Evolutionary conservation across 139 green algal genomes (phyloP).

Genomic region (Closterium sp.): DNA sequence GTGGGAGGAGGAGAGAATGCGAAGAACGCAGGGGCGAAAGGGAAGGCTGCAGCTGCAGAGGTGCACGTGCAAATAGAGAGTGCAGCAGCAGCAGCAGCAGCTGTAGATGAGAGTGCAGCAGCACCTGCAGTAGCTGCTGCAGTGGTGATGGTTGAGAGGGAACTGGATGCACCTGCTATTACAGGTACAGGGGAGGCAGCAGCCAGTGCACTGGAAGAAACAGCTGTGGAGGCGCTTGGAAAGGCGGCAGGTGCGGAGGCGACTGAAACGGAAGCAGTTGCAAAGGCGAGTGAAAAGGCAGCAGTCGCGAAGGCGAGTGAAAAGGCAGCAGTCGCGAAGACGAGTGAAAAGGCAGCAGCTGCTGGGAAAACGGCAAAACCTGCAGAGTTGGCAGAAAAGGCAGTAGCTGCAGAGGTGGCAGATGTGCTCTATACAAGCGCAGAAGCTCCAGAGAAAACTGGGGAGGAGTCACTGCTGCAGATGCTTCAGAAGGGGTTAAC

Average conservation of each 20-base stretch:
- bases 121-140: too few species aligned
- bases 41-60: not conserved
- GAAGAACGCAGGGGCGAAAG: not conserved
- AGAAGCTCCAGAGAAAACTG: too few species aligned
- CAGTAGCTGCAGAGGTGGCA: too few species aligned
- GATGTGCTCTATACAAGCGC: too few species aligned
- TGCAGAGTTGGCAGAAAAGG: too few species aligned
- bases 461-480: not conserved
- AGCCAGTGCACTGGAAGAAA: too few species aligned
- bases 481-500: not conserved
- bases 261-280: not conserved
- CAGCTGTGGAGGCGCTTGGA: too few species aligned
- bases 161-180: too few species aligned
- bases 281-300: not conserved
- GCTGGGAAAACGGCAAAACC: not conserved
- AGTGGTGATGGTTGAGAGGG: too few species aligned
- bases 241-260: not conserved
- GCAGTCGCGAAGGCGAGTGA: not conserved
- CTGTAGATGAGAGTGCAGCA: too few species aligned
- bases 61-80: not conserved
- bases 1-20: too few species aligned
- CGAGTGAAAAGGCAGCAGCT: not conserved
- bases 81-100: not conserved
- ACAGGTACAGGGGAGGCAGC: too few species aligned
- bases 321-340: not conserved